These are phyloP conservation scores for Bacterosira constricta DNA, from an alignment of 108 stramenopile species.

Conservation along the genomic window DNA sequence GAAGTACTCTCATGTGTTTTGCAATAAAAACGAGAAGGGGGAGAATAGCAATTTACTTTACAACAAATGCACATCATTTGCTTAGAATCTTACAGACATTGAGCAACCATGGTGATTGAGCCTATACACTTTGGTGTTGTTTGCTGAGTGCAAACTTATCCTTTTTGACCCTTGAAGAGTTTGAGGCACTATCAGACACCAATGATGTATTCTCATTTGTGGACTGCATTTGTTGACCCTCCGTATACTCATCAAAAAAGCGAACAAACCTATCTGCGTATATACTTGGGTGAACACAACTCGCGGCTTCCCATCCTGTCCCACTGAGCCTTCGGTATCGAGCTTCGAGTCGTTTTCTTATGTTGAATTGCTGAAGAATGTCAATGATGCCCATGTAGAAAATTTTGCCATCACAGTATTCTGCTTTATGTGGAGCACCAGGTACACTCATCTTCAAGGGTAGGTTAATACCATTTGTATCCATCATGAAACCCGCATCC, in stretches of 20 bases:
- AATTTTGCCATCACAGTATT: slow-evolving; percentile 79
- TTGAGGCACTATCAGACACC: neutral
- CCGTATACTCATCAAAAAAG: slow-evolving; percentile 81
- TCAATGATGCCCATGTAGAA: slow-evolving; percentile 98
- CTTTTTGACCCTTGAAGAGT: neutral
- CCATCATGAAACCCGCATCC: slow-evolving; percentile 88
- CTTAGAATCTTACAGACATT: too few species aligned
- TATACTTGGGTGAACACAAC: slow-evolving; percentile 81
- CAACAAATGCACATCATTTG: too few species aligned
- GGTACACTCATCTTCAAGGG: slow-evolving; percentile 57
- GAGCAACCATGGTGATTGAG: too few species aligned
- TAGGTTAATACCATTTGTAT: slow-evolving; percentile 57
- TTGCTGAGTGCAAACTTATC: too few species aligned
- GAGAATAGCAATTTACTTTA: too few species aligned
- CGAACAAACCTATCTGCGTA: slow-evolving; percentile 83
- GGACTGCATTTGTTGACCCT: neutral
- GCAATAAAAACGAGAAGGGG: too few species aligned
- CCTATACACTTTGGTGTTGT: too few species aligned
- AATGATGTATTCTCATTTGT: neutral
- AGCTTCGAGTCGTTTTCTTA: slow-evolving; percentile 86
- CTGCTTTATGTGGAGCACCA: slow-evolving; percentile 53
- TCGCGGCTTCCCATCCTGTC: slow-evolving; percentile 64
- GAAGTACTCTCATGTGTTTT: too few species aligned
- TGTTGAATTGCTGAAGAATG: slow-evolving; percentile 96
- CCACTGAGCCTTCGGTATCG: slow-evolving; percentile 64